A percentile compares a stretch with the other conserved stretches of the same genome.
Evolutionary conservation across 768 basidiomycete genomes (phyloP).

Genomic region (Leccinum uliginosum): DNA sequence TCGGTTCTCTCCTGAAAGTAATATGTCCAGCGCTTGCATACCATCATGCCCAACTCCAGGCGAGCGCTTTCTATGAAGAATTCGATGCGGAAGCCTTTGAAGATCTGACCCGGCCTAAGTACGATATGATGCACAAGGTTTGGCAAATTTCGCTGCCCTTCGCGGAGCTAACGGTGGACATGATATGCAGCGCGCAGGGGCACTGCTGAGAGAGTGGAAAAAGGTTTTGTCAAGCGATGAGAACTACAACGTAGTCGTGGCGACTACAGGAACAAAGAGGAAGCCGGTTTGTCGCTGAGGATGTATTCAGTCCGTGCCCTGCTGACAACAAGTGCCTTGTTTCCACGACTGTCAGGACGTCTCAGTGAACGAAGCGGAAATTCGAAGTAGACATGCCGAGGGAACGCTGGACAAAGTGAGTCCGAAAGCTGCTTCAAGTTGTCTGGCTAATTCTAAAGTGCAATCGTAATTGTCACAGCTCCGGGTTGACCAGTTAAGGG

Average conservation of each 20-base stretch:
- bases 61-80: slow-evolving; percentile 88
- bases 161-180: background rate
- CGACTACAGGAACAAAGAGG: slow-evolving; percentile 56
- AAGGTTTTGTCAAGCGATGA: slow-evolving; percentile 55
- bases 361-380: slow-evolving; percentile 65
- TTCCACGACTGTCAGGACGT: slow-evolving; percentile 47
- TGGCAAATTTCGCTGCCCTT: slow-evolving; percentile 4
- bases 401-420: slow-evolving; percentile 66
- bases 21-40: slow-evolving; percentile 77
- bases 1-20: background rate
- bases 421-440: background rate
- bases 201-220: slow-evolving; percentile 70
- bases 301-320: background rate
- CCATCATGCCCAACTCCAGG: slow-evolving; percentile 88
- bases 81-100: slow-evolving; percentile 75
- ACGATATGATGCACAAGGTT: slow-evolving; percentile 78
- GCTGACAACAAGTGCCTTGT: background rate
- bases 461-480: slow-evolving; percentile 41
- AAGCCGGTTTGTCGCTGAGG: slow-evolving; percentile 52
- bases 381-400: slow-evolving; percentile 59
- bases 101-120: slow-evolving; percentile 77
- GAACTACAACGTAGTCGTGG: slow-evolving; percentile 50
- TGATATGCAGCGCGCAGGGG: slow-evolving; percentile 55
- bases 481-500: slow-evolving; percentile 76
- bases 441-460: slow-evolving; percentile 6